These are phyloP conservation scores for Globisporangium cederbergense DNA, from an alignment of 352 stramenopile species.

Conservation along the genomic window DNA sequence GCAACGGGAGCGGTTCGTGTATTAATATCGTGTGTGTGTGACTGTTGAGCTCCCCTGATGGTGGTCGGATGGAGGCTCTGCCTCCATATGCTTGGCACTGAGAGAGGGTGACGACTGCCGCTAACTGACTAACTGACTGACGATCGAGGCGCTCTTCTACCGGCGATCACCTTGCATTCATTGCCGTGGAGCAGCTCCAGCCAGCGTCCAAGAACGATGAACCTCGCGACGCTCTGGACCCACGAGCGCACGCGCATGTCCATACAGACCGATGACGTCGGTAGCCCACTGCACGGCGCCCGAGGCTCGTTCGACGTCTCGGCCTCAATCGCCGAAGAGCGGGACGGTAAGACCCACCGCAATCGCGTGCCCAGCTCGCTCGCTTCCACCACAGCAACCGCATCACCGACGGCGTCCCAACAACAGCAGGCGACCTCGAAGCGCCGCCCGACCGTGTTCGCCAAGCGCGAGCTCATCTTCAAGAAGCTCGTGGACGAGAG, in stretches of 20 bases:
- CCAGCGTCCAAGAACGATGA: slow-evolving; percentile 24
- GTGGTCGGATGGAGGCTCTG: no score
- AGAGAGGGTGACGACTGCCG: neutral
- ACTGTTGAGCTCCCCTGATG: neutral
- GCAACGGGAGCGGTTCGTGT: neutral
- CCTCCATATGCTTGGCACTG: neutral
- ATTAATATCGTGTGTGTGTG: neutral
- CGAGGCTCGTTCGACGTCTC: slow-evolving; percentile 4
- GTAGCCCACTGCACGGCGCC: neutral
- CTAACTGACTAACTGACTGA: neutral
- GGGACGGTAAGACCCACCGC: neutral
- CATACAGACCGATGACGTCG: slow-evolving; percentile 13
- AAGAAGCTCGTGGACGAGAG: slow-evolving; percentile 39
- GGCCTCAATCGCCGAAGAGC: slow-evolving; percentile 9
- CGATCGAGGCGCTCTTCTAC: no score
- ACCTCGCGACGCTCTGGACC: slow-evolving; percentile 49
- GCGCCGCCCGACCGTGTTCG: slow-evolving; percentile 10
- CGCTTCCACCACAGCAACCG: neutral
- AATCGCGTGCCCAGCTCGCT: neutral
- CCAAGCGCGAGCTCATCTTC: slow-evolving; percentile 29
- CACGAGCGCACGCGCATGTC: slow-evolving; percentile 44
- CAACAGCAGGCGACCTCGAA: neutral
- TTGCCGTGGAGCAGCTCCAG: neutral
- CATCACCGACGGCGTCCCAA: neutral
- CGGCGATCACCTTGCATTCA: no score